Base-by-base conservation (phyloP, 768 basidiomycete genomes). In the Mycena indigotica region DNA sequence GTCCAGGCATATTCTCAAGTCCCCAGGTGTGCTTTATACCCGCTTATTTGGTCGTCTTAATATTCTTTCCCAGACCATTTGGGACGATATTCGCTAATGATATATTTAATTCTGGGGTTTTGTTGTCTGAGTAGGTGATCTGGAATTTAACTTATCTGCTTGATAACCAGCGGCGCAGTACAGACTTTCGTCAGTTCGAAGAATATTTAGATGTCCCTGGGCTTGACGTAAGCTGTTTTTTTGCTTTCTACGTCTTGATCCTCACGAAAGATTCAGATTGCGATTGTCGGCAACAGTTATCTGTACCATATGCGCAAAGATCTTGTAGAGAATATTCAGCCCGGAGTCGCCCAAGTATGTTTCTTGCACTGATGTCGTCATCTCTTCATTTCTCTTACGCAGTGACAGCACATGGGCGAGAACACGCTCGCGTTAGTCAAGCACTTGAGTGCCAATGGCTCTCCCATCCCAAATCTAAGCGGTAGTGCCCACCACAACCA, bases 231-330 rank as follows among this genome's bases (percentile, higher is more conserved):
- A 66, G 86, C 73, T 44, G 15, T 21, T 46, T 21, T n/a, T 21
- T 44, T 41, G 19, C 26, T 41, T 29, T 24, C 21, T 23, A 44
- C 29, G 38, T 23, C 32, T 19, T 28, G 19, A 21, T 52, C 19
- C 6, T 52, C 13, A 28, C 53, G 40, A 24, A 19, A 53, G 39
- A 46, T 58, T 55, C 28, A 93, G 91, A 93, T 96, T 82, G 95
- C 95, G 0, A 75, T 96, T 25, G 86, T 96, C 3, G 91, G 93
- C 15, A 91, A 96, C 71, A 91, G 91, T 64, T 98, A 97, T 70
- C 76, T 93, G 52, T 98, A 97, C 68, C 95, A 98, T 72, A 98
- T 93, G 75, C 86, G 89, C 48, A 92, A 92, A 81, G 94, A 96
- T 71, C 63, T 89, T 3, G 87, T 93, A 6, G 87, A 91, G 65